Conservation (phyloP, 176 grass and related monocot species). For the Calamus simplicifolius region DNA sequence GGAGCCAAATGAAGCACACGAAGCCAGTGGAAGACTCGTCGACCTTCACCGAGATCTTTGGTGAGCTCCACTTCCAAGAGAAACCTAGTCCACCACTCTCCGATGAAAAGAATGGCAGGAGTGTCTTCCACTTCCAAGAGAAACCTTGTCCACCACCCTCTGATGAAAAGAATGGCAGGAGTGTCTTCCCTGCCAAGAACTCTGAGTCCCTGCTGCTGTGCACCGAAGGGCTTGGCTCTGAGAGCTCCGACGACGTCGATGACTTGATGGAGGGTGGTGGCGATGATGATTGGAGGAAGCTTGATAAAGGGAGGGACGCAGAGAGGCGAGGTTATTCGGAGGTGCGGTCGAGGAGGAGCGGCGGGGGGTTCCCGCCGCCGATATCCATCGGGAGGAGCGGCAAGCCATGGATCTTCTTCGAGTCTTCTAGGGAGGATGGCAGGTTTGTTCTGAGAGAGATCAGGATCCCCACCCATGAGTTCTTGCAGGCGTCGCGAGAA, state of each 20-base stretch:
- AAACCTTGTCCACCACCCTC: conserved; percentile 18
- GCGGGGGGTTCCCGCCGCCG: conserved; percentile 48
- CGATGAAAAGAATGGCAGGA: background rate
- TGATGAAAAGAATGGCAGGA: background rate
- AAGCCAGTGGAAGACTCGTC: conserved; percentile 45
- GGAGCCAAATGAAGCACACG: conserved; percentile 40
- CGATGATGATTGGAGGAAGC: conserved; percentile 5
- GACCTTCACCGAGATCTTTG: conserved; percentile 96
- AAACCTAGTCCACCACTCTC: conserved; percentile 17
- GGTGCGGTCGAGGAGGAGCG: conserved; percentile 1
- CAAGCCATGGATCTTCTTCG: conserved; percentile 56
- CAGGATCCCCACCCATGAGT: conserved; percentile 56
- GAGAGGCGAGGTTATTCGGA: background rate
- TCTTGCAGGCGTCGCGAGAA: conserved; percentile 50
- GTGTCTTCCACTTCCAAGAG: conserved; percentile 61
- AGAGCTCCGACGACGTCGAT: conserved; percentile 70
- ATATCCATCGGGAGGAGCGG: conserved; percentile 56
- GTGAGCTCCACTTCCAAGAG: conserved; percentile 85
- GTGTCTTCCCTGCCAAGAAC: conserved; percentile 49
- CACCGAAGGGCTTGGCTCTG: conserved; percentile 79
- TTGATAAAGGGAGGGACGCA: background rate
- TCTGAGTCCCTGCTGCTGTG: conserved; percentile 42
- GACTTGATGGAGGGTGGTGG: conserved; percentile 46
- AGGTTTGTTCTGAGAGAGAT: conserved; percentile 63
- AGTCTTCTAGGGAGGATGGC: conserved; percentile 40